These are phyloP conservation scores for Candida andamanensis DNA, from an alignment of 805 yeast genomes.

Conservation along the genomic window DNA sequence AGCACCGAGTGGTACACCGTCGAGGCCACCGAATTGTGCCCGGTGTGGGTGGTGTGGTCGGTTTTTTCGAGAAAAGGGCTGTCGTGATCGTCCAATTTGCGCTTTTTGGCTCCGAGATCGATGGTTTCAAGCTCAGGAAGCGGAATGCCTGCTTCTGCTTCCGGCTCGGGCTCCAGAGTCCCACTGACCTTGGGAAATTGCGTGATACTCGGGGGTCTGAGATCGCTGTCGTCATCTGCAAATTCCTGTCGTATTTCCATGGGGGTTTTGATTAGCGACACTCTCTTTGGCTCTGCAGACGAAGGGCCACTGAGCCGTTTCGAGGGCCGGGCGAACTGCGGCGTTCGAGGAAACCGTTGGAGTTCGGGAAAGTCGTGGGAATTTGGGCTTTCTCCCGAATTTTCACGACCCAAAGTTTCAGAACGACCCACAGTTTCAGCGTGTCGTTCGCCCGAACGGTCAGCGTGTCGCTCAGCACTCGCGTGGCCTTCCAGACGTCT, in stretches of 20 bases:
- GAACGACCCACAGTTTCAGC: neutral
- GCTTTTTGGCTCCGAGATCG: slow-evolving; percentile 11
- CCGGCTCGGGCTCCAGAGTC: slow-evolving; percentile 7
- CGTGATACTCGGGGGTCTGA: slow-evolving; percentile 21
- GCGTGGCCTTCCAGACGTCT: too few species aligned
- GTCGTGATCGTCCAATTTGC: slow-evolving; percentile 14
- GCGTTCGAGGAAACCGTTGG: slow-evolving; percentile 45
- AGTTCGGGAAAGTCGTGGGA: slow-evolving; percentile 7
- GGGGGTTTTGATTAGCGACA: slow-evolving; percentile 21
- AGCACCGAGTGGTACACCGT: slow-evolving; percentile 29
- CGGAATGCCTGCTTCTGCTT: slow-evolving; percentile 15
- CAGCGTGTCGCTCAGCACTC: too few species aligned
- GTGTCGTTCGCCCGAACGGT: neutral
- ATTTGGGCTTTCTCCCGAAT: slow-evolving; percentile 1
- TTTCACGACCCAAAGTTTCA: neutral
- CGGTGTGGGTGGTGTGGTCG: slow-evolving; percentile 4
- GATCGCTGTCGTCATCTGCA: slow-evolving; percentile 26
- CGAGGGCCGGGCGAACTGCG: slow-evolving; percentile 30
- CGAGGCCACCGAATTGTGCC: slow-evolving; percentile 19
- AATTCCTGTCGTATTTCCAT: slow-evolving; percentile 15
- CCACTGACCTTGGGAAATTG: neutral
- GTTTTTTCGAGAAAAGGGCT: slow-evolving; percentile 31
- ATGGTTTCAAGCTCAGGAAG: slow-evolving; percentile 19
- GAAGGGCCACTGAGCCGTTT: slow-evolving; percentile 7
- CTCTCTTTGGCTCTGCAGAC: too few species aligned